Conservation (phyloP, 1,139 yeast genomes). For the Casaregolazyma suthepensis region DNA sequence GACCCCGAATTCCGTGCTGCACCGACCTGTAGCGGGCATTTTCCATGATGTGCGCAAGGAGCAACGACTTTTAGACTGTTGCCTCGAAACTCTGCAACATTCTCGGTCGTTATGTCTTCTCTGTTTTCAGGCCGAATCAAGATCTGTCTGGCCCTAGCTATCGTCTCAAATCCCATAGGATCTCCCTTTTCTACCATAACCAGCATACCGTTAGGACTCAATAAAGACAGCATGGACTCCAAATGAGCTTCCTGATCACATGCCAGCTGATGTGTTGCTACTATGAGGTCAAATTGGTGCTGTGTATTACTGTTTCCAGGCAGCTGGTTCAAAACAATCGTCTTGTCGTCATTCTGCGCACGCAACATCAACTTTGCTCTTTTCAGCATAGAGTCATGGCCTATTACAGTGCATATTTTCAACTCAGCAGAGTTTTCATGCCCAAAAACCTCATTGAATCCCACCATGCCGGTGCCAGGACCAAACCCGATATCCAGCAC, state of each 20-base stretch:
- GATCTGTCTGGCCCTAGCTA: conserved; percentile 85
- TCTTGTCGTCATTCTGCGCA: conserved; percentile 55
- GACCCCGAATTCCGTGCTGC: conserved; percentile 57
- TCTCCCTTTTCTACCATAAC: conserved; percentile 84
- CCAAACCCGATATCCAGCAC: conserved; percentile 84
- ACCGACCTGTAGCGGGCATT: conserved; percentile 78
- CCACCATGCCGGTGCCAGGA: conserved; percentile 89
- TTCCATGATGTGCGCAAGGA: conserved; percentile 86
- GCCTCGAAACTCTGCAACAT: conserved; percentile 35
- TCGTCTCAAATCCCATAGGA: conserved; percentile 78
- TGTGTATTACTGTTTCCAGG: conserved; percentile 15
- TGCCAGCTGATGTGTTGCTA: conserved; percentile 78
- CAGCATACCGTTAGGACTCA: conserved; percentile 73
- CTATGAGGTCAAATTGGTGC: conserved; percentile 67
- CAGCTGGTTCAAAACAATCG: conserved; percentile 3
- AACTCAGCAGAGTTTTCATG: conserved; percentile 24
- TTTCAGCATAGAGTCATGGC: conserved; percentile 68
- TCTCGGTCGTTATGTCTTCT: conserved; percentile 39
- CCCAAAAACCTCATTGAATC: conserved; percentile 77
- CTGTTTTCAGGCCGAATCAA: conserved; percentile 69
- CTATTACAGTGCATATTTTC: conserved; percentile 70
- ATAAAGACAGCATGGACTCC: conserved; percentile 51
- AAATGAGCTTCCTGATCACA: conserved; percentile 64
- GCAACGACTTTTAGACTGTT: conserved; percentile 48
- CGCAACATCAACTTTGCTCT: conserved; percentile 72